Percentiles rank a stretch among this genome's conserved stretches.
phyloP scores from a whole-genome alignment of 1,139 yeast genomes.

The Nadsonia commutata region DNA sequence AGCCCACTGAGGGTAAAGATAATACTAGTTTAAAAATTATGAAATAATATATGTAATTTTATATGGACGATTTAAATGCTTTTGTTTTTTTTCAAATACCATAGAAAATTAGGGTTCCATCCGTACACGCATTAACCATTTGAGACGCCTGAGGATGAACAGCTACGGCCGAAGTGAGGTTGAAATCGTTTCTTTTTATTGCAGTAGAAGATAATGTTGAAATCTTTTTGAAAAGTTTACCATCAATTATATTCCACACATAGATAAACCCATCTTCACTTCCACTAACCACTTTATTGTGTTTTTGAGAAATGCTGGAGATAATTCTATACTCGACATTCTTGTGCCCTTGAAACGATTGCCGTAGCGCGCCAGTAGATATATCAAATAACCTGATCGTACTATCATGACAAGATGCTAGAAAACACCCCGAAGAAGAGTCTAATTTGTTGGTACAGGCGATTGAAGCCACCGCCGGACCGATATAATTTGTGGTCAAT shows the following conservation, averaged over 20 bases:
- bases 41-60: neutral
- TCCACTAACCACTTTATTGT: conserved; percentile 66
- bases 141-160: neutral
- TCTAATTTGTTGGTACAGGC: conserved; percentile 9
- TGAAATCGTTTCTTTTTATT: too few relatives aligned
- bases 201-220: neutral
- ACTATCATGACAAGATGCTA: conserved; percentile 19
- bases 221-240: conserved; percentile 19
- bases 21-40: neutral
- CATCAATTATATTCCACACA: conserved; percentile 75
- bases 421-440: conserved; percentile 10
- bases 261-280: conserved; percentile 81
- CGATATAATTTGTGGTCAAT: conserved; percentile 18
- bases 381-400: conserved; percentile 18
- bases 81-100: neutral
- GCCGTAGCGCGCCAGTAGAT: conserved; percentile 16
- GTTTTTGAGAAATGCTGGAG: conserved; percentile 28
- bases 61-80: neutral
- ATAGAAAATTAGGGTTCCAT: neutral
- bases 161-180: too few relatives aligned
- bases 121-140: neutral
- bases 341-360: conserved; percentile 18
- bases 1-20: neutral
- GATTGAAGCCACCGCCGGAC: conserved; percentile 20
- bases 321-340: conserved; percentile 17